A percentile compares a stretch with the other conserved stretches of the same genome.
Evolutionary conservation across 1,139 yeast species (phyloP).

Genomic region (Geotrichum histeridarum): DNA sequence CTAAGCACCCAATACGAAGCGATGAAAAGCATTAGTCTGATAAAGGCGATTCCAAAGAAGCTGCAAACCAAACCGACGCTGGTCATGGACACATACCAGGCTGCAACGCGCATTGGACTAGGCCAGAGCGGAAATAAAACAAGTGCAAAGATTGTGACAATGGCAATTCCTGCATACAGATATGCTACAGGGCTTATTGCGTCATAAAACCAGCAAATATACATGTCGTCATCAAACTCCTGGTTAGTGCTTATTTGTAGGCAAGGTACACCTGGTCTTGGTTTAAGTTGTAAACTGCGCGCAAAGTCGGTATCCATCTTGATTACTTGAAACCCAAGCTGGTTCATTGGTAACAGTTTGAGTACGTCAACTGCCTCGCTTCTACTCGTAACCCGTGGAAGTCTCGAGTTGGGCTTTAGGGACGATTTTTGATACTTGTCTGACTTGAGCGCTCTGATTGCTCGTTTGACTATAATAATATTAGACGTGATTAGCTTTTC

Average conservation of each 20-base stretch:
- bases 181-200: slow-evolving; percentile 61
- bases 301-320: slow-evolving; percentile 66
- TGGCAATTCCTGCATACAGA: slow-evolving; percentile 56
- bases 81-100: slow-evolving; percentile 82
- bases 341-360: slow-evolving; percentile 63
- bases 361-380: slow-evolving; percentile 60
- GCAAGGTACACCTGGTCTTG: slow-evolving; percentile 72
- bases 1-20: slow-evolving; percentile 55
- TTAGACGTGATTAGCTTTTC: not conserved
- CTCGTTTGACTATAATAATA: slow-evolving; percentile 53
- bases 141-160: slow-evolving; percentile 64
- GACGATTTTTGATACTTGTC: slow-evolving; percentile 62
- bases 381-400: slow-evolving; percentile 52
- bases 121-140: slow-evolving; percentile 98
- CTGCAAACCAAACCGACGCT: slow-evolving; percentile 67
- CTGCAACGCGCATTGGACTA: slow-evolving; percentile 74
- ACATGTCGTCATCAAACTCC: slow-evolving; percentile 65
- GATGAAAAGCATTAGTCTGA: slow-evolving; percentile 68
- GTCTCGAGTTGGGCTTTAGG: slow-evolving; percentile 47
- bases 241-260: slow-evolving; percentile 64
- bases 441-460: slow-evolving; percentile 70
- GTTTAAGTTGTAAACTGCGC: slow-evolving; percentile 54
- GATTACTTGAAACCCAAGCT: slow-evolving; percentile 60
- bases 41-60: slow-evolving; percentile 72
- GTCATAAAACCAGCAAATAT: slow-evolving; percentile 79